Percentiles rank a stretch among this genome's conserved stretches.
phyloP scores from a whole-genome alignment of 192 early-diverging fungal species.

The Dissophora ornata region DNA sequence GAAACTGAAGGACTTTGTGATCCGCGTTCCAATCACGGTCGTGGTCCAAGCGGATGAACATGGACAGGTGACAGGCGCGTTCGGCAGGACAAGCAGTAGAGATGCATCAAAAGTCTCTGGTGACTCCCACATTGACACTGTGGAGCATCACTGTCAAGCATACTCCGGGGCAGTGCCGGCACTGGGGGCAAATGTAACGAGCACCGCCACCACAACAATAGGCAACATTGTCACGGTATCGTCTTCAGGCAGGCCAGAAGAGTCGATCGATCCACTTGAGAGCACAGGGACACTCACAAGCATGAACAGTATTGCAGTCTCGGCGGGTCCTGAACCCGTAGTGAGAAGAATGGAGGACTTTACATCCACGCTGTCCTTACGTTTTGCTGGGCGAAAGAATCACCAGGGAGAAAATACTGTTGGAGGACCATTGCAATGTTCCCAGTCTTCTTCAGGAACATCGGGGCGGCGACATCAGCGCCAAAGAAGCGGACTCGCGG shows the following conservation, averaged over 20 bases:
- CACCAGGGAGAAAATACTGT: too few relatives aligned
- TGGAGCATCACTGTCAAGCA: too few relatives aligned
- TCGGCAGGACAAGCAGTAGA: background rate
- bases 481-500: too few relatives aligned
- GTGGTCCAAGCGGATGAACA: conserved; percentile 24
- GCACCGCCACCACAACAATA: conserved; percentile 11
- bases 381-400: too few relatives aligned
- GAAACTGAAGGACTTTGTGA: conserved; percentile 41
- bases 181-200: conserved; percentile 16
- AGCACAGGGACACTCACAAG: conserved; percentile 5
- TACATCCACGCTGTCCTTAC: background rate
- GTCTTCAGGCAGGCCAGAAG: too few relatives aligned
- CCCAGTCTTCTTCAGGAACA: too few relatives aligned
- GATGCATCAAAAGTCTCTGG: too few relatives aligned
- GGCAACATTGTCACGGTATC: conserved; percentile 22
- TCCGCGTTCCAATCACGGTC: conserved; percentile 42
- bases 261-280: background rate
- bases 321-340: conserved; percentile 4
- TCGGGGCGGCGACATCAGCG: too few relatives aligned
- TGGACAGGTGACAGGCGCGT: background rate
- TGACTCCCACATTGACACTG: too few relatives aligned
- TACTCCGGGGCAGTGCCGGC: too few relatives aligned
- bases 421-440: too few relatives aligned
- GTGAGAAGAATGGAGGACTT: conserved; percentile 19
- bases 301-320: conserved; percentile 8